These are phyloP conservation scores for Cronartium ribicola DNA, from an alignment of 1,284 basidiomycete species.

Conservation along the genomic window DNA sequence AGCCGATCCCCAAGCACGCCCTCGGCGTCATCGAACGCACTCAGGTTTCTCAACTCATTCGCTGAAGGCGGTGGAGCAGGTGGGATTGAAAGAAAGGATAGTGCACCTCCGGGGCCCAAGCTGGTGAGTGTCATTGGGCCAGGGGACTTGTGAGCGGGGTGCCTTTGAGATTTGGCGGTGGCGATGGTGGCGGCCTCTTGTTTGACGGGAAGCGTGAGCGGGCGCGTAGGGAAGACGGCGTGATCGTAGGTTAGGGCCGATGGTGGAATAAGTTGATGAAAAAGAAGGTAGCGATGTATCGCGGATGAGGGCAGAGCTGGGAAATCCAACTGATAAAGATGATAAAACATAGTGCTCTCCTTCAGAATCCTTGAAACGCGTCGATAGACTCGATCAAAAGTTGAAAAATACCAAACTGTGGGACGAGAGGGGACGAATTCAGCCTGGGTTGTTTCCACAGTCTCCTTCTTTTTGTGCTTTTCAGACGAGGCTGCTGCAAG, in stretches of 20 bases:
- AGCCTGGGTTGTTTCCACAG: not conserved
- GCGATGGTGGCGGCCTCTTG: not conserved
- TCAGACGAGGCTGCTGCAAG: conserved; percentile 3
- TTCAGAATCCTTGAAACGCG: not conserved
- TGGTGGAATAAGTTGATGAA: not conserved
- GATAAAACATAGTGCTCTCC: not conserved
- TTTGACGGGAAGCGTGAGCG: not conserved
- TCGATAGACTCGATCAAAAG: not conserved
- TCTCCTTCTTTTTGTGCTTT: conserved; percentile 2
- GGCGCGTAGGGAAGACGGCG: conserved; percentile 1
- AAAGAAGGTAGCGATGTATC: not conserved
- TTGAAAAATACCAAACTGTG: not conserved
- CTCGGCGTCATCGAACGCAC: conserved; percentile 11
- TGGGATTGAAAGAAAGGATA: not conserved
- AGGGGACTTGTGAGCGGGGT: not conserved
- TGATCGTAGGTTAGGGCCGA: not conserved
- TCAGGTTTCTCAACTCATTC: not conserved
- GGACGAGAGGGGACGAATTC: not conserved
- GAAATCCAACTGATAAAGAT: conserved; percentile 5
- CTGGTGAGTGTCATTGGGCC: not conserved
- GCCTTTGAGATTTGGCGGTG: not conserved
- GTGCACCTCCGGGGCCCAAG: not conserved
- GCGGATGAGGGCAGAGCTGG: not conserved
- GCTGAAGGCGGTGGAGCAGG: not conserved
- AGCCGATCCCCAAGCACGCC: conserved; percentile 3